Base-by-base conservation (phyloP, 2,329 filamentous ascomycete species). In the Hymenoscyphus linearis region DNA sequence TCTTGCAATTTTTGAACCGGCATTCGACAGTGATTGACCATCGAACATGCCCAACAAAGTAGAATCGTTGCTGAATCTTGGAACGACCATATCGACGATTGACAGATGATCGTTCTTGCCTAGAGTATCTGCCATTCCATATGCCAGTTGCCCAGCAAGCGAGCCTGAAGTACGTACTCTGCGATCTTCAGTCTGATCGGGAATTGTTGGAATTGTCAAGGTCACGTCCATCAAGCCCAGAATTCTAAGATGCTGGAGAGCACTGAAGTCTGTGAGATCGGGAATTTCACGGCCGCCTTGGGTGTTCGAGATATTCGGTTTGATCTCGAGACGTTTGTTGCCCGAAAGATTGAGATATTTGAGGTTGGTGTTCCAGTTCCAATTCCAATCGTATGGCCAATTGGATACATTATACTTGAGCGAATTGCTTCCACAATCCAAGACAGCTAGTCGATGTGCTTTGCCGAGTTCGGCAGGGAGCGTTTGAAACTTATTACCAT, bases 321-420 rank as follows among this genome's bases (percentile, higher is more conserved):
- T 89, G 77, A 99, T 98, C 75, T 99, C 95, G 36, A 99, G 78
- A 57, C 93, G 87, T 75, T 96, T 97, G 78, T 99, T 99, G 57
- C 95, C 95, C 0, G 93, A 98, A 71, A 99, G 81, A 71, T 98
- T 99, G 65, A 99, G 86, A 72, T 96, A 99, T 65, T 93, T 89
- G 66, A 99, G 78, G 69, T 97, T 96, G 55, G 90, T 91, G 71
- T 99, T 99, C 81, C 95, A 90, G 72, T 98, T 98, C 95, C 95
- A 99, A 71, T 99, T 99, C 95, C 95, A 99, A 73, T 99, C 95
- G 73, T 99, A 99, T 0, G 93, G 95, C 81, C 96, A 96, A 71
- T 99, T 99, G 34, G 92, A 95, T 55, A 99, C 96, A 73, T 99
- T 99, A 82, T 99, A 99, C 75, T 98, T 99, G 61, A 99, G 80